Conservation (phyloP, 2,329 filamentous ascomycete species). For the Penicillium expansum region DNA sequence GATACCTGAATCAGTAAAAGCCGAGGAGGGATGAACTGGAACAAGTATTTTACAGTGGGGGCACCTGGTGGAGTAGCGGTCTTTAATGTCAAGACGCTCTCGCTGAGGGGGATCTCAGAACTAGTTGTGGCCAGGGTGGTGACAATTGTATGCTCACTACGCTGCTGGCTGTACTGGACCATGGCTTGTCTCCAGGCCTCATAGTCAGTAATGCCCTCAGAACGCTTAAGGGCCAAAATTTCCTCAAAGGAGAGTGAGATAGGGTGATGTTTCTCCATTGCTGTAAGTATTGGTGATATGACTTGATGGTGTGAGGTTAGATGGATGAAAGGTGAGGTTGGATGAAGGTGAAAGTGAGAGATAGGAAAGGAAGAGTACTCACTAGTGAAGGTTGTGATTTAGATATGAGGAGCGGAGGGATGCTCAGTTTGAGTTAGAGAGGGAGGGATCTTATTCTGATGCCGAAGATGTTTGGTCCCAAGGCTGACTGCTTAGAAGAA, state of each 20-base stretch:
- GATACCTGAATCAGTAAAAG: not conserved
- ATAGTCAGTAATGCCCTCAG: not conserved
- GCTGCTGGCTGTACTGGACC: not conserved
- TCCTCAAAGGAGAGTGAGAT: not conserved
- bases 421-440: not conserved
- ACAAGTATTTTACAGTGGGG: not conserved
- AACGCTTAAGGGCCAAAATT: not conserved
- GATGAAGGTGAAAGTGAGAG: not conserved
- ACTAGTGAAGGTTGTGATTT: not conserved
- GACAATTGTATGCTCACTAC: not conserved
- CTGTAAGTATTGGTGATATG: not conserved
- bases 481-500: not conserved
- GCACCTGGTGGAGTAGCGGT: not conserved
- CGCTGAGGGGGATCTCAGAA: not conserved
- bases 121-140: not conserved
- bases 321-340: not conserved
- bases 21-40: not conserved
- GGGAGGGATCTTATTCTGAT: not conserved
- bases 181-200: not conserved
- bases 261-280: not conserved
- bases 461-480: not conserved
- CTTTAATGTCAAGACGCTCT: not conserved
- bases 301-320: not conserved
- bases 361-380: not conserved
- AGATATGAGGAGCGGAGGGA: no score